phyloP scores from a whole-genome alignment of 306 rosid species.

The Vigna hirtella region DNA sequence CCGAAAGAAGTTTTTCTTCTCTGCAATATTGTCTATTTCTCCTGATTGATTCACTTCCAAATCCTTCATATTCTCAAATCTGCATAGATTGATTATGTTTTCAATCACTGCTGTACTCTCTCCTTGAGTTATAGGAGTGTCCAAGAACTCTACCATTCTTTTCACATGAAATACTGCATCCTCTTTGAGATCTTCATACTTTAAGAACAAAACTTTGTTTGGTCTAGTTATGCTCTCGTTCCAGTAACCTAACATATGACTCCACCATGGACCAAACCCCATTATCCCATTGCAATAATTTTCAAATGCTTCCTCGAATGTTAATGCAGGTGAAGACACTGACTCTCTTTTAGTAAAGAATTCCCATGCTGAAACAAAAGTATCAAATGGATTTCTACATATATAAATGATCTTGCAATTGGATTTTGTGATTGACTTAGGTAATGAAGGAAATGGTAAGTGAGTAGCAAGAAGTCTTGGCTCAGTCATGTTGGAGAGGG shows the following conservation, averaged over 20 bases:
- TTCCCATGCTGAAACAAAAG: background rate
- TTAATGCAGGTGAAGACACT: background rate
- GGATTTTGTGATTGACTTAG: background rate
- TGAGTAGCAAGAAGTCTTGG: too few relatives aligned
- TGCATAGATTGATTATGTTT: background rate
- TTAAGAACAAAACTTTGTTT: background rate
- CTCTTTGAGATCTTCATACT: background rate
- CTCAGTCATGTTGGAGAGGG: too few relatives aligned
- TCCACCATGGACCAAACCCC: background rate
- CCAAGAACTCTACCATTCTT: background rate
- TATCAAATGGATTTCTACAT: background rate
- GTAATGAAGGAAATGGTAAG: background rate
- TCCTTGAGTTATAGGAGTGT: background rate
- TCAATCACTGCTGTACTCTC: background rate
- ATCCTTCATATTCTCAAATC: background rate
- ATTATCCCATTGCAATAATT: background rate
- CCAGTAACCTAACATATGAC: constrained; percentile 11
- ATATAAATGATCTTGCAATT: background rate
- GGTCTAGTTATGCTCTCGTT: background rate
- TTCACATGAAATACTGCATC: background rate
- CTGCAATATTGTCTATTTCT: background rate
- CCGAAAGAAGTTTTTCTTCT: background rate
- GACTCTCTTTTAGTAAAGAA: background rate
- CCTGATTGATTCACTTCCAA: background rate
- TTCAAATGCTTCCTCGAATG: background rate